phyloP scores from a whole-genome alignment of 192 early-diverging fungal species.

The Tieghemiomyces parasiticus region DNA sequence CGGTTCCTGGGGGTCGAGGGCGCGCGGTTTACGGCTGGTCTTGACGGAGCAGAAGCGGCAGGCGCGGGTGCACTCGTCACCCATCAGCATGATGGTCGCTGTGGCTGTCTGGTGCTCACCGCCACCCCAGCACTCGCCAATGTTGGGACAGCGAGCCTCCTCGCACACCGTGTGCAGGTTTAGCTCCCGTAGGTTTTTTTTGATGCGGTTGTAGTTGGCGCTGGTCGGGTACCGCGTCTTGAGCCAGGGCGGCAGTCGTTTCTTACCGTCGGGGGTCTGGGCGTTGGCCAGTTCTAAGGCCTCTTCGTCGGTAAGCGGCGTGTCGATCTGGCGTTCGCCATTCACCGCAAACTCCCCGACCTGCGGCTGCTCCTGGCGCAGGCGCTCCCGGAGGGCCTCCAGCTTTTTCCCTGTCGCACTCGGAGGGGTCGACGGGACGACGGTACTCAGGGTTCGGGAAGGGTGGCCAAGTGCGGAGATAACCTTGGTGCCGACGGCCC shows the following conservation, averaged over 20 bases:
- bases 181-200: slow-evolving; percentile 85
- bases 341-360: slow-evolving; percentile 11
- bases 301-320: slow-evolving; percentile 14
- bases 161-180: slow-evolving; percentile 95
- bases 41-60: slow-evolving; percentile 98
- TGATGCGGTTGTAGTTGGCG: slow-evolving; percentile 62
- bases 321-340: neutral
- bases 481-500: no score
- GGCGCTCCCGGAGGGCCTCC: slow-evolving; percentile 2
- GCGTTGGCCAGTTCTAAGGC: slow-evolving; percentile 14
- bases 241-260: slow-evolving; percentile 76
- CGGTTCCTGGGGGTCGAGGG: slow-evolving; percentile 81
- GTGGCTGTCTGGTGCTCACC: slow-evolving; percentile 90
- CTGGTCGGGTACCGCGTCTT: slow-evolving; percentile 86
- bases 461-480: no score
- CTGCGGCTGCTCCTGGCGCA: slow-evolving; percentile 8
- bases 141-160: slow-evolving; percentile 94
- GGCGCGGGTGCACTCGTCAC: slow-evolving; percentile 93
- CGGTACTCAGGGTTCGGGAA: no score
- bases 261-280: slow-evolving; percentile 5
- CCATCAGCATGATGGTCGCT: slow-evolving; percentile 98
- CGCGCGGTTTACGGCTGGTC: slow-evolving; percentile 68
- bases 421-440: no score
- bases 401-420: no score
- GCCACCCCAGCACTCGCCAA: slow-evolving; percentile 98